Percentiles rank a stretch among this genome's conserved stretches.
Conservation (phyloP, 768 basidiomycete species). For the Hygrocybe coccinea region DNA sequence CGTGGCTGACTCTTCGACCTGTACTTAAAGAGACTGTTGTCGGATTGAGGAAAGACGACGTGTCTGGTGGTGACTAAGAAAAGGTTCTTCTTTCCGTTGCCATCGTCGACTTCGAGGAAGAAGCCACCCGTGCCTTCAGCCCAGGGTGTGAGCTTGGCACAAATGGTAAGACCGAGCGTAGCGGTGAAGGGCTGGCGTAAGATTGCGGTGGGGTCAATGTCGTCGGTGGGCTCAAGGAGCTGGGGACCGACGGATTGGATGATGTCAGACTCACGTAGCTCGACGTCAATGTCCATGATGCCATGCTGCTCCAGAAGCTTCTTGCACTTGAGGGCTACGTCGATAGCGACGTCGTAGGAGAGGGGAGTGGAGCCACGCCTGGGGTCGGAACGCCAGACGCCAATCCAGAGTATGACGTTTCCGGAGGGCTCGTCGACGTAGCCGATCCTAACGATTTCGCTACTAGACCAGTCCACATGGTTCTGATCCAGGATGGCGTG, state of each 20-base stretch:
- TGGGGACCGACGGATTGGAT: constrained; percentile 2
- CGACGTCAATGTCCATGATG: constrained; percentile 2
- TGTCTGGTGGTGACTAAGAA: constrained; percentile 30
- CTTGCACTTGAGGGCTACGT: constrained; percentile 1
- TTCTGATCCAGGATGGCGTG: constrained; percentile 1
- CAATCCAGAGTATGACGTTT: constrained; percentile 4
- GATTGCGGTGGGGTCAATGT: not conserved
- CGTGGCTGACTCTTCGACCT: constrained; percentile 11
- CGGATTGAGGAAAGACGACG: no score
- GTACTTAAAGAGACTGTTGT: constrained; percentile 20
- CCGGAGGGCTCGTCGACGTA: constrained; percentile 1
- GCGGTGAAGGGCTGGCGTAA: constrained; percentile 8
- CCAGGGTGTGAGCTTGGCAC: constrained; percentile 17
- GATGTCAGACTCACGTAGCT: not conserved
- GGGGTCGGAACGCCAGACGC: not conserved
- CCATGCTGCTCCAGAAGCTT: constrained; percentile 1
- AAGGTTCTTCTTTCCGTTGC: constrained; percentile 15
- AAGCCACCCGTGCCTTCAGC: constrained; percentile 31
- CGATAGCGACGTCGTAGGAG: constrained; percentile 1
- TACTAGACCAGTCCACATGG: constrained; percentile 1
- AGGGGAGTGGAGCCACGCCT: constrained; percentile 2
- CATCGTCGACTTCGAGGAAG: constrained; percentile 21
- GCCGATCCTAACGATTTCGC: constrained; percentile 2
- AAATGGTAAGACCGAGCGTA: constrained; percentile 28
- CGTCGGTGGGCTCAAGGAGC: not conserved